These are phyloP conservation scores for Jatropha podagrica DNA, from an alignment of 441 rosid genomes.

Conservation along the genomic window DNA sequence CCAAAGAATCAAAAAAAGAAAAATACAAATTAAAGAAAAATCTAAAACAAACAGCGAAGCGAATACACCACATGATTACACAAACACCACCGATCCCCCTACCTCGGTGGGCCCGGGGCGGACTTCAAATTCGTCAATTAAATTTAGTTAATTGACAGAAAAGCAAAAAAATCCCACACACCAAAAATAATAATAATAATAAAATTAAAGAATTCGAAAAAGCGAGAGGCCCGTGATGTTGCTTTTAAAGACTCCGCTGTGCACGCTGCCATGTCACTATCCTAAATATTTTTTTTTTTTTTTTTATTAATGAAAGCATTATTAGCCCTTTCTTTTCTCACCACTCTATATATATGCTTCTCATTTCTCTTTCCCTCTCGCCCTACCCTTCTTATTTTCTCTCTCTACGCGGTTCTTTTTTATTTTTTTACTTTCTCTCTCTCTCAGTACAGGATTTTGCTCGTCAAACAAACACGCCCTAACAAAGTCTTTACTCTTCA, in stretches of 20 bases:
- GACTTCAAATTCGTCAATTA: conserved; percentile 40
- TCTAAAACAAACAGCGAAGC: background rate
- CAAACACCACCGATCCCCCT: background rate
- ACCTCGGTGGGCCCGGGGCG: conserved; percentile 42
- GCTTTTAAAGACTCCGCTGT: conserved; percentile 25
- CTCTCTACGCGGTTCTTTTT: conserved; percentile 17
- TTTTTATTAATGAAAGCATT: conserved; percentile 1
- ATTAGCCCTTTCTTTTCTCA: background rate
- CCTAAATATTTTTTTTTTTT: background rate
- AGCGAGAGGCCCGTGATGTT: conserved; percentile 26
- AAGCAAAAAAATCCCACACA: background rate
- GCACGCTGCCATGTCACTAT: conserved; percentile 43
- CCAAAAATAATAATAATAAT: background rate
- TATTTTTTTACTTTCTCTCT: background rate
- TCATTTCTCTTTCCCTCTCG: conserved; percentile 22
- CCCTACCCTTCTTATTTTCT: conserved; percentile 22
- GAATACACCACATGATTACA: conserved; percentile 7
- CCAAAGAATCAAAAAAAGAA: background rate
- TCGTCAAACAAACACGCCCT: background rate
- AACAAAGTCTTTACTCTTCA: background rate
- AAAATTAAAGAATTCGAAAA: conserved; percentile 7
- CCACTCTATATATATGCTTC: conserved; percentile 39
- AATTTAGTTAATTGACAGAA: conserved; percentile 44
- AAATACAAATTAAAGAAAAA: background rate
- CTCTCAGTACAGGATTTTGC: too few species aligned